Evolutionary conservation across 495 filamentous ascomycete species (phyloP).

Genomic region (Penicillium silybi): DNA sequence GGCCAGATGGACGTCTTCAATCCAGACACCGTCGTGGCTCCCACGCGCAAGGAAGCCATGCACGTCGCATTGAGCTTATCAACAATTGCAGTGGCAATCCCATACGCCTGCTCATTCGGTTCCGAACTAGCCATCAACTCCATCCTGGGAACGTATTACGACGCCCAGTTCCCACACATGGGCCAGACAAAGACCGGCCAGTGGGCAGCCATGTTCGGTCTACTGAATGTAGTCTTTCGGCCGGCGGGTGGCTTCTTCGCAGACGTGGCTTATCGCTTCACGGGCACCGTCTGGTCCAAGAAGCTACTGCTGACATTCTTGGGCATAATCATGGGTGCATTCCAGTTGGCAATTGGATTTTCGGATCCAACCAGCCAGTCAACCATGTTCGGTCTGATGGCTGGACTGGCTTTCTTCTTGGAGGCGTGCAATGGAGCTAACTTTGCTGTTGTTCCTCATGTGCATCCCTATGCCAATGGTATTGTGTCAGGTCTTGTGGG

Average conservation of each 20-base stretch:
- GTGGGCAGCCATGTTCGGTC: constrained; percentile 89
- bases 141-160: constrained; percentile 75
- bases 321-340: constrained; percentile 59
- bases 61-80: constrained; percentile 60
- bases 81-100: constrained; percentile 59
- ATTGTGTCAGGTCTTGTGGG: constrained; percentile 76
- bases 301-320: constrained; percentile 65
- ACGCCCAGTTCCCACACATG: constrained; percentile 68
- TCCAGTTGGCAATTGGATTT: constrained; percentile 69
- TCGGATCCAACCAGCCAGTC: constrained; percentile 53
- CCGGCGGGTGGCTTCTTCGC: constrained; percentile 70
- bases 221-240: constrained; percentile 74
- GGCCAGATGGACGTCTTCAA: constrained; percentile 55
- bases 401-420: constrained; percentile 72
- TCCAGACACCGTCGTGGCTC: constrained; percentile 58
- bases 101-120: constrained; percentile 86
- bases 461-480: constrained; percentile 71
- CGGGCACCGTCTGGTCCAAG: constrained; percentile 67
- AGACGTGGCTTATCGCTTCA: constrained; percentile 65
- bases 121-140: constrained; percentile 83
- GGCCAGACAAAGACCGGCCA: constrained; percentile 67
- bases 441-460: constrained; percentile 81
- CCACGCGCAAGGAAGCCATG: constrained; percentile 57
- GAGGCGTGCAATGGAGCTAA: constrained; percentile 83
- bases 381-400: constrained; percentile 74